Percentiles rank a stretch among this genome's conserved stretches.
Conservation (phyloP, 2,329 filamentous ascomycete species). For the Colletotrichum neosansevieriae region DNA sequence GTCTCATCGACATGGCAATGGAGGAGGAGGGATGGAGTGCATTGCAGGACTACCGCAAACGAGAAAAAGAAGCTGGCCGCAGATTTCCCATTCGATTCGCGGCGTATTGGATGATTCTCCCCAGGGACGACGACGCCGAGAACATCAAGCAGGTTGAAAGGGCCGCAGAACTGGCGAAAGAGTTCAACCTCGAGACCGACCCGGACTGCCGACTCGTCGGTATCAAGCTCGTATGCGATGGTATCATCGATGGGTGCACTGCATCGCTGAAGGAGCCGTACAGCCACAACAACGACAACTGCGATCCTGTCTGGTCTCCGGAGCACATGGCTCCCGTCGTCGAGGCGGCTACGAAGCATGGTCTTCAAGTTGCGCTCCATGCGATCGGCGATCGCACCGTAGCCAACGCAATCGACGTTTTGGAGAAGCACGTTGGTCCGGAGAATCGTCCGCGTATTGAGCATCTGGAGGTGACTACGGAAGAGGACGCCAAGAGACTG, state of each 20-base stretch:
- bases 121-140: conserved; percentile 56
- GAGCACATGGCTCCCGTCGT: conserved; percentile 67
- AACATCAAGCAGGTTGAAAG: conserved; percentile 63
- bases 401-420: conserved; percentile 66
- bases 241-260: conserved; percentile 69
- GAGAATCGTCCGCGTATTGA: conserved; percentile 71
- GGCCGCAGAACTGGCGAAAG: conserved; percentile 59
- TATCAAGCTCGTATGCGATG: conserved; percentile 70
- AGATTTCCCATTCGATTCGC: conserved; percentile 61
- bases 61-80: conserved; percentile 49
- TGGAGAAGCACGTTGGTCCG: conserved; percentile 59
- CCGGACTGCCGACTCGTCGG: conserved; percentile 52
- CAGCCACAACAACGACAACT: conserved; percentile 55
- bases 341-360: conserved; percentile 49
- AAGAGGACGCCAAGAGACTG: conserved; percentile 66
- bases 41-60: conserved; percentile 50
- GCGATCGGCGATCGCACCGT: conserved; percentile 74
- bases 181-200: conserved; percentile 57
- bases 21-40: conserved; percentile 67
- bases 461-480: conserved; percentile 71
- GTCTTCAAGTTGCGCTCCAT: conserved; percentile 72
- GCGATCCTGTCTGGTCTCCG: conserved; percentile 67
- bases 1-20: conserved; percentile 70
- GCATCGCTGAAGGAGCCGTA: conserved; percentile 67
- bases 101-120: conserved; percentile 67